Percentiles rank a stretch among this genome's conserved stretches.
Evolutionary conservation across 345 rosid genomes (phyloP).

Genomic region (Rubroshorea leprosula): DNA sequence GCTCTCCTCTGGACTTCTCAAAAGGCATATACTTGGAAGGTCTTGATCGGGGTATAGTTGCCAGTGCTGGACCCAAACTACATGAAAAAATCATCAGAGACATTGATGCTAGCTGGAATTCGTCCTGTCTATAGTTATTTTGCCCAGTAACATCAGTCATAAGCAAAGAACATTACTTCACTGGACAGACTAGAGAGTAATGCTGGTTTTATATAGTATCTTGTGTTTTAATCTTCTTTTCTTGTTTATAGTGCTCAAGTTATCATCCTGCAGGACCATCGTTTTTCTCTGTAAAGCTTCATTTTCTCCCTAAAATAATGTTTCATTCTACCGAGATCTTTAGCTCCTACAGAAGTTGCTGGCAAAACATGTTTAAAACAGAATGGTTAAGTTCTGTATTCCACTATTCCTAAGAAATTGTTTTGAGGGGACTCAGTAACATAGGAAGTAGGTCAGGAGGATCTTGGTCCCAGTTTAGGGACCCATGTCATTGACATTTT

Average conservation of each 20-base stretch:
- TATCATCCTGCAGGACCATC: neutral
- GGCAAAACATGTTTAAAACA: too few species aligned
- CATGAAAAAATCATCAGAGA: conserved; percentile 41
- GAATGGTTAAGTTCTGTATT: too few species aligned
- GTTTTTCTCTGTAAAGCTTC: too few species aligned
- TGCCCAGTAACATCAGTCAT: neutral
- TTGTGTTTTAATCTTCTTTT: neutral
- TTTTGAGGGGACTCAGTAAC: too few species aligned
- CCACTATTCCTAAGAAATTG: too few species aligned
- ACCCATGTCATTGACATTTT: too few species aligned
- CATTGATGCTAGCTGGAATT: conserved; percentile 57
- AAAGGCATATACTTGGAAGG: conserved; percentile 40
- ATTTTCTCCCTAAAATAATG: too few species aligned
- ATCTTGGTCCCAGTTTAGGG: too few species aligned
- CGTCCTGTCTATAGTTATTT: conserved; percentile 33
- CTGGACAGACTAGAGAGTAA: too few species aligned
- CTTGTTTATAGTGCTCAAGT: neutral
- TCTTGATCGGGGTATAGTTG: conserved; percentile 48
- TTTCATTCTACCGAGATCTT: too few species aligned
- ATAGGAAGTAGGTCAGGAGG: too few species aligned
- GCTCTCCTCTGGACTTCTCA: conserved; percentile 37
- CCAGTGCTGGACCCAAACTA: conserved; percentile 33
- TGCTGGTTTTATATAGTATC: neutral
- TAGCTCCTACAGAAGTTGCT: too few species aligned
- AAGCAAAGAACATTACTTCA: neutral